A percentile compares a stretch with the other conserved stretches of the same genome.
Conservation (phyloP, 2,329 filamentous ascomycete genomes). For the Venturia carpophila region DNA sequence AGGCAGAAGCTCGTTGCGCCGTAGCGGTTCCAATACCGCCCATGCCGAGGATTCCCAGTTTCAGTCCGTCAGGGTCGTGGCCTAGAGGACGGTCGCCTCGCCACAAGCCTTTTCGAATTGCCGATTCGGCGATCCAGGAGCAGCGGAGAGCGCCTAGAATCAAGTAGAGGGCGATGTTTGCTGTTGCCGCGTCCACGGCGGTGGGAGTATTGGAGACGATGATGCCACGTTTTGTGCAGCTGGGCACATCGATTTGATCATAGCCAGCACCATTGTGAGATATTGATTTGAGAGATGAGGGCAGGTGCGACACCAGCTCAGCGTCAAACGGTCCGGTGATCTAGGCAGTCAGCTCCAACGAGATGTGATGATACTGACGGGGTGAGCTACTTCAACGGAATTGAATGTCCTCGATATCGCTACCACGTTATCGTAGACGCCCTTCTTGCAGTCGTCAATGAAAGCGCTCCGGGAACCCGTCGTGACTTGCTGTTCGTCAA, state of each 20-base stretch:
- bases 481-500: not conserved
- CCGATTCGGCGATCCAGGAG: conserved; percentile 39
- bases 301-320: conserved; percentile 27
- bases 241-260: conserved; percentile 51
- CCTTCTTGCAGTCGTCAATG: not conserved
- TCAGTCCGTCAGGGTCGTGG: conserved; percentile 46
- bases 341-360: not conserved
- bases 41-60: conserved; percentile 52
- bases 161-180: conserved; percentile 43
- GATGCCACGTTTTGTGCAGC: conserved; percentile 42
- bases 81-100: conserved; percentile 36
- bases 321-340: conserved; percentile 4
- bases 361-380: too few species aligned
- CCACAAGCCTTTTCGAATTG: conserved; percentile 38
- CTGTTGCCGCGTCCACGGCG: conserved; percentile 45
- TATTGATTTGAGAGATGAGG: conserved; percentile 41
- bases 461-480: not conserved
- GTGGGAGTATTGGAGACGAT: conserved; percentile 40
- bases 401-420: not conserved
- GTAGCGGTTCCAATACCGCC: conserved; percentile 50
- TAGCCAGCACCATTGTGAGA: conserved; percentile 53
- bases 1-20: conserved; percentile 42
- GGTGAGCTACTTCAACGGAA: not conserved
- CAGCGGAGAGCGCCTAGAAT: conserved; percentile 46
- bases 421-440: not conserved